A percentile compares a stretch with the other conserved stretches of the same genome.
Evolutionary conservation across 495 filamentous ascomycete genomes (phyloP).

Genomic region (Evernia prunastri): DNA sequence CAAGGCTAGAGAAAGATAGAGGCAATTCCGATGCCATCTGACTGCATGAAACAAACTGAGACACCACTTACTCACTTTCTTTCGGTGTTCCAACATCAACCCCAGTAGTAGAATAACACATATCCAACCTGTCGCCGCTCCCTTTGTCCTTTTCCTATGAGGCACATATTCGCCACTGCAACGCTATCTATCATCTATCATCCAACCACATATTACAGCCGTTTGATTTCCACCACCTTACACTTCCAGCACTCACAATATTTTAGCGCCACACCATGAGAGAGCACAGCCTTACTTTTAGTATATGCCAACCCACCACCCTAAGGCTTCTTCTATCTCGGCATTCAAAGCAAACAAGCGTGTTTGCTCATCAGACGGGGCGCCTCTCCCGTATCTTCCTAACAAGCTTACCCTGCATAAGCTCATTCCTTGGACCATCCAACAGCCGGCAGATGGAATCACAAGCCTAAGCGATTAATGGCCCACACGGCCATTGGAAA

Average conservation of each 20-base stretch:
- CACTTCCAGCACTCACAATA: too few relatives aligned
- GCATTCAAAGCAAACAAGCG: not conserved
- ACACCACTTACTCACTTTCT: too few relatives aligned
- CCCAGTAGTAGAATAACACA: too few relatives aligned
- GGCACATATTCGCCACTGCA: slow-evolving; percentile 8
- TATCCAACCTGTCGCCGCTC: too few relatives aligned
- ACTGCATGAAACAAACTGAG: too few relatives aligned
- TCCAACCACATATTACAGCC: too few relatives aligned
- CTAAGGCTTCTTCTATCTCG: slow-evolving; percentile 3
- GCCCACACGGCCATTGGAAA: not conserved
- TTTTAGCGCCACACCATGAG: slow-evolving; percentile 7
- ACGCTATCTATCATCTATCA: too few relatives aligned
- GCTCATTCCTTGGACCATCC: slow-evolving; percentile 12
- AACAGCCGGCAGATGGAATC: slow-evolving; percentile 7
- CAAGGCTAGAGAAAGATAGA: too few relatives aligned
- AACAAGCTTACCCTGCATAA: slow-evolving; percentile 19
- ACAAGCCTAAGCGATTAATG: not conserved
- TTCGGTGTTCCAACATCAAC: too few relatives aligned
- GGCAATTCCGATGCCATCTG: too few relatives aligned
- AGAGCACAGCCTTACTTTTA: slow-evolving; percentile 12
- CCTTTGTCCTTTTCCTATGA: too few relatives aligned
- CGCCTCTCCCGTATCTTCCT: slow-evolving; percentile 12
- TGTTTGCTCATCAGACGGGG: not conserved
- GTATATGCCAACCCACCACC: slow-evolving; percentile 1
- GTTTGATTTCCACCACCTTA: too few relatives aligned